phyloP scores from a whole-genome alignment of 2,329 filamentous ascomycete genomes.

The Cytospora schulzeri region DNA sequence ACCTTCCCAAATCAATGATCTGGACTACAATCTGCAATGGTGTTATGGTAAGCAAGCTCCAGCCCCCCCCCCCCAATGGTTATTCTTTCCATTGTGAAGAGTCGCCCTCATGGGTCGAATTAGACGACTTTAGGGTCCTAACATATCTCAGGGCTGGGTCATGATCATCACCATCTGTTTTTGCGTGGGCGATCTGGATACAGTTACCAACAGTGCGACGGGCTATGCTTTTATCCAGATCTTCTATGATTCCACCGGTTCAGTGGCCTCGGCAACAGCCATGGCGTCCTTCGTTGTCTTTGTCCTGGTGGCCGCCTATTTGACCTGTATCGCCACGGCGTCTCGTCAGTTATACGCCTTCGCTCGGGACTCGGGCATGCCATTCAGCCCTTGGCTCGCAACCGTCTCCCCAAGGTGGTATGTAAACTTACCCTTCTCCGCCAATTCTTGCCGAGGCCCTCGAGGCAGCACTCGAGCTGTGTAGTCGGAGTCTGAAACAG shows the following conservation, averaged over 20 bases:
- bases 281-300: conserved; percentile 35
- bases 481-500: background rate
- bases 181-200: conserved; percentile 21
- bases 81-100: conserved; percentile 31
- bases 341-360: conserved; percentile 38
- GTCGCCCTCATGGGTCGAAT: too few species aligned
- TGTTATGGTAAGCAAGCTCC: conserved; percentile 29
- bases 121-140: background rate
- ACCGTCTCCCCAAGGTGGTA: conserved; percentile 25
- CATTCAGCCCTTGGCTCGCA: conserved; percentile 36
- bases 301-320: conserved; percentile 25
- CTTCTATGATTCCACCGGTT: conserved; percentile 34
- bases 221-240: conserved; percentile 37
- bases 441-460: background rate
- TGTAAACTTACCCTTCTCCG: background rate
- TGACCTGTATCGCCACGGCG: conserved; percentile 35
- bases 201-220: conserved; percentile 25
- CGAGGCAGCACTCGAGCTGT: background rate
- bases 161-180: conserved; percentile 24
- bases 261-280: conserved; percentile 30
- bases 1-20: conserved; percentile 40
- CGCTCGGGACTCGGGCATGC: conserved; percentile 41
- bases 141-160: conserved; percentile 1
- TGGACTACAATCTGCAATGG: conserved; percentile 39
- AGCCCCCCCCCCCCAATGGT: conserved; percentile 30